These are phyloP conservation scores for Phytophthora constricta DNA, from an alignment of 352 stramenopile genomes.

Conservation along the genomic window DNA sequence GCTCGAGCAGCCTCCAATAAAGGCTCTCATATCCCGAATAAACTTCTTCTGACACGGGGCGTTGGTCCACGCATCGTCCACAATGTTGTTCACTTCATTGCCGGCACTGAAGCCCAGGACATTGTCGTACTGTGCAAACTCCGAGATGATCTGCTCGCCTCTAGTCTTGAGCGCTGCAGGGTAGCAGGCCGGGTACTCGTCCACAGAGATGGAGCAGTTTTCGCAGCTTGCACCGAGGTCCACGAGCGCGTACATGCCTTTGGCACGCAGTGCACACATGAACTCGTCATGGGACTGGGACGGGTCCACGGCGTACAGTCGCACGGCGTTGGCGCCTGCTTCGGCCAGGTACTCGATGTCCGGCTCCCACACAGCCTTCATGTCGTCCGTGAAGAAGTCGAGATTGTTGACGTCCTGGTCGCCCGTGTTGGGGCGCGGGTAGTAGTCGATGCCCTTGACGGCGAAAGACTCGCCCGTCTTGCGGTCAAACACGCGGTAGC, in stretches of 20 bases:
- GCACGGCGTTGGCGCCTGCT: constrained; percentile 77
- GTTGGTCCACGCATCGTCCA: constrained; percentile 51
- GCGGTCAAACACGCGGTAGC: constrained; percentile 82
- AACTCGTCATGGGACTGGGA: constrained; percentile 86
- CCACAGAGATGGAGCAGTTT: constrained; percentile 62
- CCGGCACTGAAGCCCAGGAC: constrained; percentile 78
- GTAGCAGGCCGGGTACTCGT: constrained; percentile 68
- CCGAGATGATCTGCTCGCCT: constrained; percentile 77
- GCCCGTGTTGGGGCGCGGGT: constrained; percentile 84
- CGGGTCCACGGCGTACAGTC: constrained; percentile 86
- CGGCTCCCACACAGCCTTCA: constrained; percentile 65
- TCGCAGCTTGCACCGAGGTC: constrained; percentile 72
- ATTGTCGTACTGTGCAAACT: constrained; percentile 90
- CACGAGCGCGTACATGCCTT: constrained; percentile 81
- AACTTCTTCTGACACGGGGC: constrained; percentile 92
- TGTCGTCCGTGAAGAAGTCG: constrained; percentile 87
- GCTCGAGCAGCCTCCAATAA: constrained; percentile 58
- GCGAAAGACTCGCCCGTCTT: constrained; percentile 73
- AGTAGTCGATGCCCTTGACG: constrained; percentile 88
- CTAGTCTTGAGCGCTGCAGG: constrained; percentile 61
- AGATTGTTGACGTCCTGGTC: constrained; percentile 73
- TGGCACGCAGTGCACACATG: constrained; percentile 78
- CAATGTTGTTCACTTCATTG: constrained; percentile 87
- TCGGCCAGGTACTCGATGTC: constrained; percentile 72
- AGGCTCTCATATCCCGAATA: constrained; percentile 82